A percentile compares a stretch with the other conserved stretches of the same genome.
Conservation (phyloP, 352 stramenopile genomes). For the Phytophthora quininea region DNA sequence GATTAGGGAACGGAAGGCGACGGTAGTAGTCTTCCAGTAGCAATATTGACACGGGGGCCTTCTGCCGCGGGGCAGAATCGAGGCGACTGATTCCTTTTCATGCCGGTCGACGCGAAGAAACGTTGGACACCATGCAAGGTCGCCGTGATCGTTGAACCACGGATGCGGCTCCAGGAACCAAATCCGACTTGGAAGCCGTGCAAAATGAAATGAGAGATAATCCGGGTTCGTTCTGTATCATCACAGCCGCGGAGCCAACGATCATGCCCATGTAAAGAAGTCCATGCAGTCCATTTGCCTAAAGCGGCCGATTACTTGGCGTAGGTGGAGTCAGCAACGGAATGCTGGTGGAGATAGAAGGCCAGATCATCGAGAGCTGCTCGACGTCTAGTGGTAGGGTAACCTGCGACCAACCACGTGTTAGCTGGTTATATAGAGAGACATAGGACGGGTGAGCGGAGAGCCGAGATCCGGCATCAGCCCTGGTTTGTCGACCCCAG, state of each 20-base stretch:
- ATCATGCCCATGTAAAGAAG: neutral
- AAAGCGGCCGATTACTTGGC: neutral
- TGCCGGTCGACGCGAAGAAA: neutral
- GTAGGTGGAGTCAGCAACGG: constrained; percentile 11
- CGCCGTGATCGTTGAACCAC: neutral
- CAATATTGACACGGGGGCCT: neutral
- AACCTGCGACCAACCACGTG: neutral
- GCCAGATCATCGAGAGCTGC: neutral
- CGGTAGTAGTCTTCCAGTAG: neutral
- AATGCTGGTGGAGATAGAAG: constrained; percentile 10
- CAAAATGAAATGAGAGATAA: constrained; percentile 3
- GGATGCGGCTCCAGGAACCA: neutral
- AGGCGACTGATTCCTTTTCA: neutral
- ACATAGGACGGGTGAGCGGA: neutral
- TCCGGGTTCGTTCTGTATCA: neutral
- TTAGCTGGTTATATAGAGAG: neutral
- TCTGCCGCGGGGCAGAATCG: neutral
- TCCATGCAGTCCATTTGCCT: neutral
- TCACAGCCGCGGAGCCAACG: neutral
- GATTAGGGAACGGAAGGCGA: neutral
- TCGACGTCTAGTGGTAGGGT: neutral
- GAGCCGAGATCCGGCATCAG: neutral
- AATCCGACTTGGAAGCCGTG: neutral
- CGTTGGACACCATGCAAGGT: constrained; percentile 2
- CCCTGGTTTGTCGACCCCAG: neutral